Evolutionary conservation across 2,329 filamentous ascomycete genomes (phyloP).

Genomic region (Ophiostoma himal-ulmi): DNA sequence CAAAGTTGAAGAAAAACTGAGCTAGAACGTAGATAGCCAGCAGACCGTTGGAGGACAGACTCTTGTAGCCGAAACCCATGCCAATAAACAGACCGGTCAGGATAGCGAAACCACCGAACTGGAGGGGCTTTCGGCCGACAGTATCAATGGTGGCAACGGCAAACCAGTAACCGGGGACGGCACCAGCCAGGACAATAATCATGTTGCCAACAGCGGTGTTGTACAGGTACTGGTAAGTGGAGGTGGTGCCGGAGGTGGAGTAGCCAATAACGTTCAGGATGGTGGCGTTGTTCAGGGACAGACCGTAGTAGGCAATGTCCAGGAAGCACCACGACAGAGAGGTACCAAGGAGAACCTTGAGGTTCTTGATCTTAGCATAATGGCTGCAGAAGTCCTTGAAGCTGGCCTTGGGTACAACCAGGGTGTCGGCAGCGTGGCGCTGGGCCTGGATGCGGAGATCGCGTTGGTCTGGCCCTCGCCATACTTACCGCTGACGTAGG

Average conservation of each 20-base stretch:
- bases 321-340: conserved; percentile 81
- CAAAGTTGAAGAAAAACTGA: conserved; percentile 58
- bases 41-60: conserved; percentile 47
- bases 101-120: conserved; percentile 57
- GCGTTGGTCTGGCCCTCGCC: conserved; percentile 58
- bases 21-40: conserved; percentile 51
- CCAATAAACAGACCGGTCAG: conserved; percentile 56
- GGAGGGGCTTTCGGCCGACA: conserved; percentile 71
- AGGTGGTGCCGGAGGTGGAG: conserved; percentile 45
- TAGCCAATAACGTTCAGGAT: conserved; percentile 69
- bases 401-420: conserved; percentile 63
- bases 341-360: conserved; percentile 56
- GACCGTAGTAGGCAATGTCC: conserved; percentile 56
- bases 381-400: conserved; percentile 66
- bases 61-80: conserved; percentile 58
- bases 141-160: conserved; percentile 65
- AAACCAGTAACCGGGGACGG: conserved; percentile 79
- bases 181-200: conserved; percentile 70
- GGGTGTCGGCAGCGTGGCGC: conserved; percentile 46
- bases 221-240: conserved; percentile 63
- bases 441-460: conserved; percentile 56
- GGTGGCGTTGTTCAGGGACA: conserved; percentile 69
- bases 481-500: conserved; percentile 62
- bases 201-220: conserved; percentile 74
- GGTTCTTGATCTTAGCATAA: conserved; percentile 66